These are phyloP conservation scores for Dactylellina haptotyla DNA, from an alignment of 2,329 filamentous ascomycete genomes.

Conservation along the genomic window DNA sequence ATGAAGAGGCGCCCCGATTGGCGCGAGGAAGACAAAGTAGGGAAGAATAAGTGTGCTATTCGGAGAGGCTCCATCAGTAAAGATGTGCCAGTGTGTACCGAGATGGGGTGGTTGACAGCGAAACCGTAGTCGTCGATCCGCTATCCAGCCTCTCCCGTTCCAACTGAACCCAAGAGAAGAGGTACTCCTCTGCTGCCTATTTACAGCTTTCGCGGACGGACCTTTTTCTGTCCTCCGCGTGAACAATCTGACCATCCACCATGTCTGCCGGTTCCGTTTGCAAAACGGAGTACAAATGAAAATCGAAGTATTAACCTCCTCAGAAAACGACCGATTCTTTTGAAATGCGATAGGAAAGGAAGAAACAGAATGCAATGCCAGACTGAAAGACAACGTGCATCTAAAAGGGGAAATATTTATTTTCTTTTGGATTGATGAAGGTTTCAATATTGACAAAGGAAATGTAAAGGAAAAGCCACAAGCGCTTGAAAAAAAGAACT, in stretches of 20 bases:
- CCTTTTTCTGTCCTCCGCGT: conserved; percentile 27
- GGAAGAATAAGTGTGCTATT: conserved; percentile 50
- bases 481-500: conserved; percentile 49
- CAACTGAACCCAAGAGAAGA: conserved; percentile 54
- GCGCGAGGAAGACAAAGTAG: conserved; percentile 14
- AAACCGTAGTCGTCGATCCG: conserved; percentile 50
- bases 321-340: conserved; percentile 53
- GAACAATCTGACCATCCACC: conserved; percentile 52
- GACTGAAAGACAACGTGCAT: conserved; percentile 45
- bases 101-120: conserved; percentile 40
- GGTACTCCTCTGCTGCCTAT: conserved; percentile 51
- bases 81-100: conserved; percentile 49
- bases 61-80: conserved; percentile 34
- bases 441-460: conserved; percentile 52
- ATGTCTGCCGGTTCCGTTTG: conserved; percentile 39
- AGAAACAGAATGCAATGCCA: conserved; percentile 50
- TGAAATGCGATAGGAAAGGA: conserved; percentile 41
- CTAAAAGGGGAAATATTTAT: conserved; percentile 53
- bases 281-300: conserved; percentile 52
- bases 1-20: conserved; percentile 6
- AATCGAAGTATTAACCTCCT: conserved; percentile 53
- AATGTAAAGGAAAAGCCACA: conserved; percentile 45
- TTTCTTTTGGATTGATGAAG: conserved; percentile 52
- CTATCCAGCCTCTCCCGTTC: conserved; percentile 54
- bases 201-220: conserved; percentile 44